Percentiles rank a stretch among this genome's conserved stretches.
Evolutionary conservation across 2,329 filamentous ascomycete species (phyloP).

Genomic region (Byssochlamys sp.): DNA sequence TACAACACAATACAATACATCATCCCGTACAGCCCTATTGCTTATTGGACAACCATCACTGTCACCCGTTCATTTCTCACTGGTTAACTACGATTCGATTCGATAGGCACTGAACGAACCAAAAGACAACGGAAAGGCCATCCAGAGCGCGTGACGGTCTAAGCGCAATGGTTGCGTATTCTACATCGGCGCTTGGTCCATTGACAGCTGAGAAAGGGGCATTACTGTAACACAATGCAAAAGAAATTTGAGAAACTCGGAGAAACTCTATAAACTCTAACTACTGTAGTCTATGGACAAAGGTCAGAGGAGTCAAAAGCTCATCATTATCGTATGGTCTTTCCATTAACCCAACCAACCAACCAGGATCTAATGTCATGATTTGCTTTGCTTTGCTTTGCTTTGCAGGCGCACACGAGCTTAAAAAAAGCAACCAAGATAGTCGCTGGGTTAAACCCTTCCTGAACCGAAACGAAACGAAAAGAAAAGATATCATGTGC

Average conservation of each 20-base stretch:
- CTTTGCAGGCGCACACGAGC: not conserved
- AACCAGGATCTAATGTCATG: not conserved
- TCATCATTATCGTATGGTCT: too few relatives aligned
- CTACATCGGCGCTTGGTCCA: not conserved
- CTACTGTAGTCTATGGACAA: too few relatives aligned
- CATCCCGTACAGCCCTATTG: not conserved
- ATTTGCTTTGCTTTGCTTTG: not conserved
- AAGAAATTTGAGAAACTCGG: too few relatives aligned
- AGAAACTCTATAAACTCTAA: too few relatives aligned
- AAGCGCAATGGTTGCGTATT: not conserved
- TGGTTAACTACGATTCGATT: not conserved
- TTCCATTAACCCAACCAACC: too few relatives aligned
- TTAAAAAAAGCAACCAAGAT: not conserved
- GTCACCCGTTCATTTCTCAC: not conserved
- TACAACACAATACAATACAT: not conserved
- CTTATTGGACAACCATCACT: not conserved
- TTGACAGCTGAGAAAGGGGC: too few relatives aligned
- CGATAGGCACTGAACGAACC: not conserved
- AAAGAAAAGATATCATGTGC: not conserved
- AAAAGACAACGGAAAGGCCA: not conserved
- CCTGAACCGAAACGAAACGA: not conserved
- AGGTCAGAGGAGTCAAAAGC: too few relatives aligned
- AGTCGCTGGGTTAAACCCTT: not conserved
- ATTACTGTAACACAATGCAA: too few relatives aligned
- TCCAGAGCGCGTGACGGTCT: not conserved